Percentiles rank a stretch among this genome's conserved stretches.
phyloP scores from a whole-genome alignment of 2,329 filamentous ascomycete species.

The Xylariaceae sp. region DNA sequence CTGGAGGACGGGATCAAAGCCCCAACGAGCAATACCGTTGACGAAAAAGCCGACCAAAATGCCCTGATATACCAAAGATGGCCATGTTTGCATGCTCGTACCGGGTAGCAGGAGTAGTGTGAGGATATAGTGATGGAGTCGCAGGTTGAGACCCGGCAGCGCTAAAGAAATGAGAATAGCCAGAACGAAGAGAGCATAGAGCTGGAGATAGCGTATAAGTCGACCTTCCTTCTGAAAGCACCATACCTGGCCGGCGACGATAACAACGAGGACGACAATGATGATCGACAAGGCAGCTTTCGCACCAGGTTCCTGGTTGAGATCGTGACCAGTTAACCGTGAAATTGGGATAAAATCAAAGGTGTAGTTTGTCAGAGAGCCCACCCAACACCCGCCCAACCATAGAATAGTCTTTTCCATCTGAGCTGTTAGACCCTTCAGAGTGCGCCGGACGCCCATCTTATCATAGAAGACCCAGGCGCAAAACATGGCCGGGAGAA shows the following conservation, averaged over 20 bases:
- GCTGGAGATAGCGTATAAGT: constrained; percentile 67
- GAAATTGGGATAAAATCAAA: constrained; percentile 91
- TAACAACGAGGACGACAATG: constrained; percentile 60
- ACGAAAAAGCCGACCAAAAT: constrained; percentile 86
- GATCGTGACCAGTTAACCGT: constrained; percentile 83
- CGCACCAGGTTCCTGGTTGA: constrained; percentile 83
- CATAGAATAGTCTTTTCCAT: constrained; percentile 86
- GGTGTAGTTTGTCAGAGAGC: constrained; percentile 89
- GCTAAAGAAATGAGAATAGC: constrained; percentile 65
- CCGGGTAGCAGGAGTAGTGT: constrained; percentile 81
- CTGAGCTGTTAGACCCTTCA: constrained; percentile 70
- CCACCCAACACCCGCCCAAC: constrained; percentile 86
- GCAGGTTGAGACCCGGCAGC: constrained; percentile 71
- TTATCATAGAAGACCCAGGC: constrained; percentile 84
- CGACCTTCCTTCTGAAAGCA: constrained; percentile 81
- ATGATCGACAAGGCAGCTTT: constrained; percentile 76
- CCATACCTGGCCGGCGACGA: constrained; percentile 73
- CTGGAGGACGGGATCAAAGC: constrained; percentile 82
- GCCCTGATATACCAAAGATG: constrained; percentile 81
- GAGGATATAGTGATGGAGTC: constrained; percentile 90
- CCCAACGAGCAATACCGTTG: constrained; percentile 91
- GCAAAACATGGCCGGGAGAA: constrained; percentile 81
- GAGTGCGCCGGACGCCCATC: constrained; percentile 67
- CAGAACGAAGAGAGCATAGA: constrained; percentile 65
- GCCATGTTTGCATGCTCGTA: constrained; percentile 81